Base-by-base conservation (phyloP, 441 rosid genomes). In the Macaranga tanarius region DNA sequence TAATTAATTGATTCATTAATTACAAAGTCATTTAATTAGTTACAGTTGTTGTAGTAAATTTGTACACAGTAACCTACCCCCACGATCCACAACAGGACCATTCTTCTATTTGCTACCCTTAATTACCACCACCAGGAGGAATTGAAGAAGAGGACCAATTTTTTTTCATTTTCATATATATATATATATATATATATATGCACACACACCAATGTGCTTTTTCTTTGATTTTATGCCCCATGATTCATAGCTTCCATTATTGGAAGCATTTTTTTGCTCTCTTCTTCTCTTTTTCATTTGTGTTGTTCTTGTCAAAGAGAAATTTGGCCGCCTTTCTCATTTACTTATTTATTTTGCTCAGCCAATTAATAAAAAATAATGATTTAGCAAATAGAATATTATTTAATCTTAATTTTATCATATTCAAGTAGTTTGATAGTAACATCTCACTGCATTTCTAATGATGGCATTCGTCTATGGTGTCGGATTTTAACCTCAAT, bases 151-250 rank as follows among this genome's bases (percentile, higher is more conserved):
- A 48, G 38, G 48, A 34, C 55, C 54, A 45, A 44, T n/a, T 12
- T 34, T 38, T 63, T 65, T 48, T 34, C 10, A 34, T 34, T 34
- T 42, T 10, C 47, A n/a, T n/a, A n/a, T n/a, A n/a, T n/a, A n/a
- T n/a, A n/a, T n/a, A n/a, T n/a, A 38, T 38, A 38, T 38, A 38
- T 38, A 38, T 38, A 38, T 38, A 7, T 52, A 13, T 45, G 76
- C 83, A 77, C 77, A 52, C 75, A 64, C 42, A 28, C 48, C 77
- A 15, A 77, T 68, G 74, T 40, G 20, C 62, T 50, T 38, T 31
- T 10, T 59, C 76, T 44, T 28, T 45, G 7, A 34, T 34, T 63
- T 54, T n/a, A 31, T 28, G 4, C 3, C 15, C 22, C 13, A 54
- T 42, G 47, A 7, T 63, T 45, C 34, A 65, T 55, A 56, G 23